phyloP scores from a whole-genome alignment of 352 stramenopile species.

The Pythium guiyangense region DNA sequence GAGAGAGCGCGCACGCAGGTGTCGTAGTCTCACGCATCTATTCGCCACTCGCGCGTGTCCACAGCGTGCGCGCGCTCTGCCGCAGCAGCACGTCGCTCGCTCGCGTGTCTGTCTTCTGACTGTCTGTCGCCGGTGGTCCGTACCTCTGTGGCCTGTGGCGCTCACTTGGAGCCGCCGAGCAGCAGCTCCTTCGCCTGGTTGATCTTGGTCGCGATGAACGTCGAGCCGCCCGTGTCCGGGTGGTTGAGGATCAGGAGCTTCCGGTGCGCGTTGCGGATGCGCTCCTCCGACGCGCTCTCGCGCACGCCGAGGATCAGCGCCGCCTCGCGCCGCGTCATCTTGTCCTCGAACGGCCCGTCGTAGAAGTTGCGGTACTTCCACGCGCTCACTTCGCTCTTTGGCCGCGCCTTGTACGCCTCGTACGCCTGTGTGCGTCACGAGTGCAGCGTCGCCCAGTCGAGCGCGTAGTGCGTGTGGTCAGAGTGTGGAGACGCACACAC shows the following conservation, averaged over 20 bases:
- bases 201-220: constrained; percentile 98
- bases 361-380: constrained; percentile 91
- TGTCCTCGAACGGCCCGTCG: constrained; percentile 97
- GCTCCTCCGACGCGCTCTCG: constrained; percentile 92
- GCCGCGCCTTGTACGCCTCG: constrained; percentile 66
- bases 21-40: too few species aligned
- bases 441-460: neutral
- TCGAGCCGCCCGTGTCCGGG: constrained; percentile 98
- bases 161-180: constrained; percentile 64
- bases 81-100: too few species aligned
- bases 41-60: too few species aligned
- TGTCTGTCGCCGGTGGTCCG: too few species aligned
- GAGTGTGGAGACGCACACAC: too few species aligned
- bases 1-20: neutral
- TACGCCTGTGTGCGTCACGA: constrained; percentile 31
- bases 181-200: constrained; percentile 99
- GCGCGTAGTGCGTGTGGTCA: too few species aligned
- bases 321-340: constrained; percentile 98
- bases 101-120: too few species aligned
- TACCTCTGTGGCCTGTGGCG: too few species aligned
- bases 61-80: too few species aligned
- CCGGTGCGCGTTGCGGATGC: constrained; percentile 98
- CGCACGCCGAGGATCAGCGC: constrained; percentile 97
- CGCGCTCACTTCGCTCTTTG: constrained; percentile 61
- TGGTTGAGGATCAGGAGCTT: constrained; percentile 99